Conservation (phyloP, 1,284 basidiomycete species). For the Naganishia cerealis region DNA sequence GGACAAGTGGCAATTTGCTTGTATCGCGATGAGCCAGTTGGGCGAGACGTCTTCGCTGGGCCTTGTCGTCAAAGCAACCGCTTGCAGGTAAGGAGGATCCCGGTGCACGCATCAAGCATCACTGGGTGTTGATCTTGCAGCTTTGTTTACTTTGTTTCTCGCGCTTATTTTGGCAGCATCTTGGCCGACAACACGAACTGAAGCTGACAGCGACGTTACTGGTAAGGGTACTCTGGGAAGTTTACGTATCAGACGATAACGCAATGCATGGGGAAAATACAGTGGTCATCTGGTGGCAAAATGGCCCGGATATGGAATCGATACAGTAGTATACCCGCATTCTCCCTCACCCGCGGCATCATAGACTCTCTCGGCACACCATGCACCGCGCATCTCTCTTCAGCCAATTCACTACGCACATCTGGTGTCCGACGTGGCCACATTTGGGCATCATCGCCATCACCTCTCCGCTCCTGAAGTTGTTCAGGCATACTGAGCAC, state of each 20-base stretch:
- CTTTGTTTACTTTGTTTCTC: too few relatives aligned
- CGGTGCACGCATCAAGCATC: too few relatives aligned
- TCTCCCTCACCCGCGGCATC: neutral
- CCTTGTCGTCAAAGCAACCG: too few relatives aligned
- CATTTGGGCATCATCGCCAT: conserved; percentile 66
- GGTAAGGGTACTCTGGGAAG: too few relatives aligned
- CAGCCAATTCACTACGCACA: conserved; percentile 51
- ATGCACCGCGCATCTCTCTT: conserved; percentile 49
- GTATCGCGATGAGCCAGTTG: neutral
- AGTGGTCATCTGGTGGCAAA: neutral
- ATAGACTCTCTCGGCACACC: conserved; percentile 47
- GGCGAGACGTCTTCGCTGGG: too few relatives aligned
- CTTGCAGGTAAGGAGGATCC: too few relatives aligned
- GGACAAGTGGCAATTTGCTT: neutral
- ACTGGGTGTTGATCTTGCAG: too few relatives aligned
- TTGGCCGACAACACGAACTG: too few relatives aligned
- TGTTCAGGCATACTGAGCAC: conserved; percentile 74
- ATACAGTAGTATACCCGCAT: conserved; percentile 18
- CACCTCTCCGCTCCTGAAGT: conserved; percentile 67
- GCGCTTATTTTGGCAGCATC: too few relatives aligned
- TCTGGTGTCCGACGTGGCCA: conserved; percentile 60
- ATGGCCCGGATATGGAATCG: conserved; percentile 2
- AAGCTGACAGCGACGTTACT: too few relatives aligned
- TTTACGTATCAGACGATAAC: too few relatives aligned
- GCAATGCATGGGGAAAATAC: neutral